A percentile compares a stretch with the other conserved stretches of the same genome.
These are phyloP conservation scores for Claviceps cyperi DNA, from an alignment of 2,329 filamentous ascomycete genomes.

Conservation along the genomic window DNA sequence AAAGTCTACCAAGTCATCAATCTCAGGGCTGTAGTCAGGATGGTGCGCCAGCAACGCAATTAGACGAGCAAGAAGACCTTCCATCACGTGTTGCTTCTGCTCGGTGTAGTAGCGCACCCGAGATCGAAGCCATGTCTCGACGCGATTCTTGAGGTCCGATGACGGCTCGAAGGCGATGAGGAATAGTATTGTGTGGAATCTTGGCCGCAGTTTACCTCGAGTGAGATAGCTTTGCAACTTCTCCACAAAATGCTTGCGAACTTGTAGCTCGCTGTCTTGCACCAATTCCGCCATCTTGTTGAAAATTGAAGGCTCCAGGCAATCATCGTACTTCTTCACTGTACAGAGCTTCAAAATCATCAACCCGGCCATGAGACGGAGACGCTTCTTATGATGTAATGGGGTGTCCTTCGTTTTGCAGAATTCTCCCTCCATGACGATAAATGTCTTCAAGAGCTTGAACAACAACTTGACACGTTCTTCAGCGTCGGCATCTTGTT, in stretches of 20 bases:
- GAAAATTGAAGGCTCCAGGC: conserved; percentile 61
- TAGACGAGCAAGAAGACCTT: conserved; percentile 67
- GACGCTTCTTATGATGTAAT: conserved; percentile 59
- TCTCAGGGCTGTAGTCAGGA: conserved; percentile 61
- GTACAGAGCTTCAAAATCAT: conserved; percentile 73
- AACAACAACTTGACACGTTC: conserved; percentile 55
- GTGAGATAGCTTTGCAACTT: conserved; percentile 86
- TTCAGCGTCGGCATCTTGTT: conserved; percentile 37
- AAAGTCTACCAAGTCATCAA: conserved; percentile 63
- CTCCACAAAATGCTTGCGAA: conserved; percentile 65
- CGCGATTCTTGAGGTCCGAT: conserved; percentile 54
- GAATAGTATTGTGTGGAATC: conserved; percentile 86
- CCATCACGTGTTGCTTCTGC: conserved; percentile 51
- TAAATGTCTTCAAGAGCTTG: conserved; percentile 62
- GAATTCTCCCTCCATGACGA: conserved; percentile 65
- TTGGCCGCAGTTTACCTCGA: conserved; percentile 49
- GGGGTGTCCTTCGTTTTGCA: conserved; percentile 65
- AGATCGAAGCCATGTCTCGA: conserved; percentile 80
- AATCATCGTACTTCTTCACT: conserved; percentile 58
- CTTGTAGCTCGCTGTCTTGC: conserved; percentile 60
- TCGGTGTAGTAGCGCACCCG: conserved; percentile 52
- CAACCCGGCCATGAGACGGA: conserved; percentile 70
- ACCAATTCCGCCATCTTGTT: conserved; percentile 67
- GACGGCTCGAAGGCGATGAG: conserved; percentile 82
- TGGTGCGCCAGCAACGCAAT: conserved; percentile 86